Evolutionary conservation across 2,329 filamentous ascomycete genomes (phyloP).

Genomic region (Metarhizium rileyi): DNA sequence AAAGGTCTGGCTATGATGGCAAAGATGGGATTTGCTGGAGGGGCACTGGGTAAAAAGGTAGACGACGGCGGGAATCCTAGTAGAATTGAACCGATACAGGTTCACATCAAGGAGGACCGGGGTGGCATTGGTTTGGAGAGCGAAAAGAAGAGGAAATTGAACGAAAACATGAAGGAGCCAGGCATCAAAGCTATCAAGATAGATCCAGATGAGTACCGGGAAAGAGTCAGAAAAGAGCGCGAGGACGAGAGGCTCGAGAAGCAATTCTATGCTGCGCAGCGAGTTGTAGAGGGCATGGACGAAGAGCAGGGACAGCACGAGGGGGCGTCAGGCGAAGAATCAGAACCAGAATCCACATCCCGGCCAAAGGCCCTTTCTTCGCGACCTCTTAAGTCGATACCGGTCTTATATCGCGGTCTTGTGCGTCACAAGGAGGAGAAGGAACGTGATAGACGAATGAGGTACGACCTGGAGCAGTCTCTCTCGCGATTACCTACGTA

Average conservation of each 20-base stretch:
- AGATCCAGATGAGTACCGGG: slow-evolving; percentile 62
- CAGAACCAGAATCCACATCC: slow-evolving; percentile 27
- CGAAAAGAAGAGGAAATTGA: slow-evolving; percentile 69
- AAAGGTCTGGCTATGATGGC: slow-evolving; percentile 97
- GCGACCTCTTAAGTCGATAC: slow-evolving; percentile 52
- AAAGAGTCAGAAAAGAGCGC: slow-evolving; percentile 59
- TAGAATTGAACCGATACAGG: slow-evolving; percentile 59
- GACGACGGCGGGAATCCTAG: slow-evolving; percentile 29
- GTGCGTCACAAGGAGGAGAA: slow-evolving; percentile 59
- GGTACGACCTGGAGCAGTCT: slow-evolving; percentile 56
- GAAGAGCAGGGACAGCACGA: slow-evolving; percentile 33
- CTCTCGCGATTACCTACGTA: slow-evolving; percentile 55
- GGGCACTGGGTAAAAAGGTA: slow-evolving; percentile 55
- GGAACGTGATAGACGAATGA: slow-evolving; percentile 56
- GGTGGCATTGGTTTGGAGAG: slow-evolving; percentile 77
- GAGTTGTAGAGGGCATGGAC: slow-evolving; percentile 69
- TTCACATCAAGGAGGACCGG: slow-evolving; percentile 68
- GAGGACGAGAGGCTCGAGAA: slow-evolving; percentile 60
- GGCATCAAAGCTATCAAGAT: slow-evolving; percentile 50
- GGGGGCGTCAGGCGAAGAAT: slow-evolving; percentile 11
- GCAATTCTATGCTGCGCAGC: slow-evolving; percentile 68
- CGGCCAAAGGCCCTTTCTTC: slow-evolving; percentile 21
- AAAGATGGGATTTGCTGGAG: slow-evolving; percentile 83
- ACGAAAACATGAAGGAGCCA: slow-evolving; percentile 50
- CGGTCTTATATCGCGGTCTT: slow-evolving; percentile 71